A percentile compares a stretch with the other conserved stretches of the same genome.
phyloP scores from a whole-genome alignment of 306 rosid species.

The Lathyrus tuberosus region DNA sequence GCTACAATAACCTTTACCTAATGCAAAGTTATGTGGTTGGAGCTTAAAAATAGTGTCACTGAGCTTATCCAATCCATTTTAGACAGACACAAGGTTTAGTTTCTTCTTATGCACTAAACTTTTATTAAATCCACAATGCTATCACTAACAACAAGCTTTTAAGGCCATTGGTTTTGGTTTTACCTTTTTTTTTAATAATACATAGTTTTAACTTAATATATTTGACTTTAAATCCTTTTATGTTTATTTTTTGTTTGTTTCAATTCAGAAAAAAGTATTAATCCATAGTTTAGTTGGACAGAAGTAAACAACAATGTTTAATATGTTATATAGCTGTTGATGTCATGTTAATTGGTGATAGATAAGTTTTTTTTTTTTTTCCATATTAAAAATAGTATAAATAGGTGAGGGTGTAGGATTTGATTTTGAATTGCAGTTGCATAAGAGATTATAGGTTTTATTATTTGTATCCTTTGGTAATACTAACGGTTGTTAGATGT shows the following conservation, averaged over 20 bases:
- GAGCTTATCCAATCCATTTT: slow-evolving; percentile 41
- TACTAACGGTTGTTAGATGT: too few species aligned
- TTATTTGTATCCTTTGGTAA: too few species aligned
- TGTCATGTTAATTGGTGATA: neutral
- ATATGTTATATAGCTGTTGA: neutral
- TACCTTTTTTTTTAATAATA: neutral
- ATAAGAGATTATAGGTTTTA: too few species aligned
- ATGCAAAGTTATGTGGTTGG: slow-evolving; percentile 39
- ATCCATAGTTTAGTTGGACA: too few species aligned
- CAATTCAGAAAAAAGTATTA: too few species aligned
- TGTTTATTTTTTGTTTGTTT: too few species aligned
- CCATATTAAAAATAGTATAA: too few species aligned
- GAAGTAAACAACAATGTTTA: too few species aligned
- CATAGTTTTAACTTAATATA: too few species aligned
- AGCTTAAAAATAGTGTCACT: slow-evolving; percentile 28
- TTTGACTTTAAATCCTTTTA: too few species aligned
- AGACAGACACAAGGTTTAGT: slow-evolving; percentile 28
- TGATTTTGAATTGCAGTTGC: too few species aligned
- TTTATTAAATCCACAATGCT: slow-evolving; percentile 33
- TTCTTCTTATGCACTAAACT: slow-evolving; percentile 36
- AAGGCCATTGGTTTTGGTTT: neutral
- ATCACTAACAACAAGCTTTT: slow-evolving; percentile 19
- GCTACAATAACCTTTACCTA: slow-evolving; percentile 35
- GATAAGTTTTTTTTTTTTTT: neutral
- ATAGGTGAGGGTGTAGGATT: too few species aligned